These are phyloP conservation scores for Fusarium chaquense DNA, from an alignment of 2,329 filamentous ascomycete species.

Conservation along the genomic window DNA sequence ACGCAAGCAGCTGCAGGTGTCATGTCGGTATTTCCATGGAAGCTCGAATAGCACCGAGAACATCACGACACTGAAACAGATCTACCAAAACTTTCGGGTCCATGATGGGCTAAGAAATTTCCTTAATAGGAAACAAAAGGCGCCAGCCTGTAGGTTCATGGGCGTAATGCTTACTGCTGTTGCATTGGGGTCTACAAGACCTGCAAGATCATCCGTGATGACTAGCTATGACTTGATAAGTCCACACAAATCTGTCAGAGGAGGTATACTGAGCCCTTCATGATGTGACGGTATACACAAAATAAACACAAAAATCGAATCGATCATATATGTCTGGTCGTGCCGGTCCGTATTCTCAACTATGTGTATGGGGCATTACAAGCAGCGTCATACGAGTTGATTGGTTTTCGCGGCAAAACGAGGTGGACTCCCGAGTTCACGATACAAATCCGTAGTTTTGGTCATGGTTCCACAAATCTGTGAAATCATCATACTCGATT, in stretches of 20 bases:
- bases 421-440: neutral
- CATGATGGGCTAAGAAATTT: neutral
- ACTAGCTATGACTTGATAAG: slow-evolving; percentile 12
- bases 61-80: slow-evolving; percentile 3
- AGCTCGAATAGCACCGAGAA: slow-evolving; percentile 20
- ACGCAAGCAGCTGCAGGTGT: neutral
- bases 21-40: slow-evolving; percentile 6
- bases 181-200: neutral
- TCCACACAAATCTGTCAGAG: neutral
- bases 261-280: neutral
- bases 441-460: neutral
- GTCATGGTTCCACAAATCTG: too few relatives aligned
- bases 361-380: slow-evolving; percentile 10
- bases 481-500: neutral
- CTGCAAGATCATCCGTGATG: neutral
- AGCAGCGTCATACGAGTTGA: slow-evolving; percentile 37
- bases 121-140: neutral
- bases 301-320: neutral
- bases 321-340: slow-evolving; percentile 3
- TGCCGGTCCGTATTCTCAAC: slow-evolving; percentile 16
- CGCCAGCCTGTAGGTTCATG: slow-evolving; percentile 1
- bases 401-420: neutral
- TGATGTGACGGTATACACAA: slow-evolving; percentile 1
- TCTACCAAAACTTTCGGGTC: neutral
- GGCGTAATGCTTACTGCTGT: neutral